Conservation (phyloP, 1,139 yeast genomes). For the Debaryomyces sp. region DNA sequence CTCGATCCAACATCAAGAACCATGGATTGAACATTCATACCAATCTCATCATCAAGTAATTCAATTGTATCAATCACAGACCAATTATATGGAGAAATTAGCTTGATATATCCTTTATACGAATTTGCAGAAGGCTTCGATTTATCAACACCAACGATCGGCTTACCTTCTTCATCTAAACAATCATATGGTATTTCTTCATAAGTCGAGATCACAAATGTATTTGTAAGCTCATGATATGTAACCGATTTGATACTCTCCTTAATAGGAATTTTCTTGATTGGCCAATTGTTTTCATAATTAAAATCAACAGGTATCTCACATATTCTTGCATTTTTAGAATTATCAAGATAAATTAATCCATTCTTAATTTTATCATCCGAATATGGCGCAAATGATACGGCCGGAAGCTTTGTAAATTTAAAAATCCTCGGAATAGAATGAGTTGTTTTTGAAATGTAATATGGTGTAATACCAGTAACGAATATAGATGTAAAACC, state of each 20-base stretch:
- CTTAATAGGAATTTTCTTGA: slow-evolving; percentile 55
- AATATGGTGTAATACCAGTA: slow-evolving; percentile 75
- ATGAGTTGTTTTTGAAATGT: slow-evolving; percentile 64
- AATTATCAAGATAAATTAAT: slow-evolving; percentile 71
- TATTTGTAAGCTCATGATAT: slow-evolving; percentile 70
- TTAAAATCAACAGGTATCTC: slow-evolving; percentile 54
- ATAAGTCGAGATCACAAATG: slow-evolving; percentile 67
- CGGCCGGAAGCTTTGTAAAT: slow-evolving; percentile 64
- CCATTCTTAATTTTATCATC: slow-evolving; percentile 49
- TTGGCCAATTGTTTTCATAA: slow-evolving; percentile 68
- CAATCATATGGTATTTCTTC: slow-evolving; percentile 64
- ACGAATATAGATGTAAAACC: slow-evolving; percentile 67
- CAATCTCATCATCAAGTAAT: slow-evolving; percentile 68
- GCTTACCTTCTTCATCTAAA: slow-evolving; percentile 73
- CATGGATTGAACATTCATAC: slow-evolving; percentile 60
- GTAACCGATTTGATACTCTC: slow-evolving; percentile 70
- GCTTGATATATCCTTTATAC: slow-evolving; percentile 61
- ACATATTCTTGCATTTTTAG: slow-evolving; percentile 73
- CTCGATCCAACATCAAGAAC: slow-evolving; percentile 54
- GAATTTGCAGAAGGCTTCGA: slow-evolving; percentile 52
- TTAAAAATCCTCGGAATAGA: slow-evolving; percentile 70
- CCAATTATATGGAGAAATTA: slow-evolving; percentile 80
- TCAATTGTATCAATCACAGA: slow-evolving; percentile 70
- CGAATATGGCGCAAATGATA: slow-evolving; percentile 60
- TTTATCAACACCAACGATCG: slow-evolving; percentile 62